Evolutionary conservation across 2,329 filamentous ascomycete species (phyloP), one percentile per base, ranked within the genome.

Genomic region (Drechmeria coniospora): DNA sequence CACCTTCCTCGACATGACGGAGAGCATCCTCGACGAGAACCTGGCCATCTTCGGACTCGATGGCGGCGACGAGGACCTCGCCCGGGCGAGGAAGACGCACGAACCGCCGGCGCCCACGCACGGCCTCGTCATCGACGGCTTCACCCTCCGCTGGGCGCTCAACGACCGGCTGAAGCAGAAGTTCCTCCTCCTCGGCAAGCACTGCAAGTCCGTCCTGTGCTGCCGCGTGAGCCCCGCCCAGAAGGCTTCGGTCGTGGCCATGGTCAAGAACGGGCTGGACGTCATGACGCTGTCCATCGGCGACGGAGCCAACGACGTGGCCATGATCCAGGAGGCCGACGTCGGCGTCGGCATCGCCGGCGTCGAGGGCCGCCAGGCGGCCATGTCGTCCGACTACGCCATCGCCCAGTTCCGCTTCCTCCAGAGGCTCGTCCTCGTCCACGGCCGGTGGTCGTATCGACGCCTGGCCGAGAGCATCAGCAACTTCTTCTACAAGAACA

Each of bases 401-500:
- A 92, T 94, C 47, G 86, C 82, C 2, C 86, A 94, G 53, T 94
- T 94, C 61, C 71, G 83, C 22, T 94, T 81, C 58, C 62, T 94
- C 28, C 77, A 84, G 42, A 66, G 86, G 30, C 63, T 94, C 34
- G 69, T 94, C 17, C 68, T 94, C 13, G 84, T 94, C 4, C 86
- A 94, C 48, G 86, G 86, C 32, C 73, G 86, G 32, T 94, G 86
- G 82, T 93, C 84, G n/a, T 98, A 98, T 57, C 73, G 87, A 29
- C 74, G 90, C 42, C 61, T 98, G 50, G 83, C 79, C 17, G 90
- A 98, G 59, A 81, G 78, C 25, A 94, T 92, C 45, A 83, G 84
- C 51, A 98, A 98, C 53, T 98, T 98, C 66, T 98, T 98, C 64
- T 98, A 95, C 72, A 98, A 98, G 78, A 98, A 95, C 61, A 79